Percentiles rank a stretch among this genome's conserved stretches.
Conservation (phyloP, 2,329 filamentous ascomycete species). For the Penicillium sp. region DNA sequence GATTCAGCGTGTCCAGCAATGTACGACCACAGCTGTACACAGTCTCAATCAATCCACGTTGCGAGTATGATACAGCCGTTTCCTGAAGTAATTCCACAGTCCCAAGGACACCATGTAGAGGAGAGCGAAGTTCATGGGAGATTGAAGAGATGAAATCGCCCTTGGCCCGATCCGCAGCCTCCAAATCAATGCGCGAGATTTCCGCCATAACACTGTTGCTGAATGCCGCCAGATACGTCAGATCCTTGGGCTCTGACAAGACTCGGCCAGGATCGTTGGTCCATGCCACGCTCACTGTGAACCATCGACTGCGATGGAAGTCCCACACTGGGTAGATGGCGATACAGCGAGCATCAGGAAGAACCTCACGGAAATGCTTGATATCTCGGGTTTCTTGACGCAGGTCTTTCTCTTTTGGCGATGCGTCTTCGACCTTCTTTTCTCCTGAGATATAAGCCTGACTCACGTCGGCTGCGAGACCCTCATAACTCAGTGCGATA, state of each 20-base stretch:
- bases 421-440: slow-evolving; percentile 3
- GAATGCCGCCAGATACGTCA: slow-evolving; percentile 29
- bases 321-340: slow-evolving; percentile 33
- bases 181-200: slow-evolving; percentile 26
- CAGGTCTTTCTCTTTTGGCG: slow-evolving; percentile 9
- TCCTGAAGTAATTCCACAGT: slow-evolving; percentile 31
- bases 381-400: slow-evolving; percentile 13
- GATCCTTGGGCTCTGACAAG: slow-evolving; percentile 24
- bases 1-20: slow-evolving; percentile 40
- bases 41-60: slow-evolving; percentile 30
- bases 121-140: slow-evolving; percentile 34
- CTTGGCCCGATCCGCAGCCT: slow-evolving; percentile 30
- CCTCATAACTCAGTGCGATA: slow-evolving; percentile 18
- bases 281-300: slow-evolving; percentile 28
- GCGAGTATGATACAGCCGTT: slow-evolving; percentile 23
- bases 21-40: slow-evolving; percentile 40
- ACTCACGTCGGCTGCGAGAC: slow-evolving; percentile 13
- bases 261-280: slow-evolving; percentile 24
- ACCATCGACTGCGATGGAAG: slow-evolving; percentile 26
- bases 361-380: slow-evolving; percentile 15
- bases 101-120: slow-evolving; percentile 35
- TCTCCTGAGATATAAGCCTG: slow-evolving; percentile 3
- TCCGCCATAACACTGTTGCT: slow-evolving; percentile 34
- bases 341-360: slow-evolving; percentile 26
- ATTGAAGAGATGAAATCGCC: slow-evolving; percentile 32